Evolutionary conservation across 305 asterid genomes (phyloP).

Genomic region (Rubia tinctorum): DNA sequence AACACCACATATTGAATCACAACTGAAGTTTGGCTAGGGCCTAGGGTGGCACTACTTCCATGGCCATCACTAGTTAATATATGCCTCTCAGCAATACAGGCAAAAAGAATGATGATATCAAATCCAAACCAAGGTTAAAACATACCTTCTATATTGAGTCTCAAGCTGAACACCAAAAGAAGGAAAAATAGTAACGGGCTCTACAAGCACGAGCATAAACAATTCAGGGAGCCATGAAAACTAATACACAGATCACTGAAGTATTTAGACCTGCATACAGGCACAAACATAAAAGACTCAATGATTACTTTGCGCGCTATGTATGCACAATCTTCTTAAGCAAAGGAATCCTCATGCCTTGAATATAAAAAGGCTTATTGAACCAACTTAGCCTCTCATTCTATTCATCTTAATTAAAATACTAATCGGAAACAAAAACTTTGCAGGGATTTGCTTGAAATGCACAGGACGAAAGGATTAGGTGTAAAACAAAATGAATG

Average conservation of each 20-base stretch:
- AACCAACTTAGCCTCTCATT: no score
- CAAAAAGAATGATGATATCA: background rate
- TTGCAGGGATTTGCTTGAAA: no score
- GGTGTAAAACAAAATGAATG: background rate
- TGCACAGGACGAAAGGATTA: no score
- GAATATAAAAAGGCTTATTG: no score
- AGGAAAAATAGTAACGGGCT: slow-evolving; percentile 71
- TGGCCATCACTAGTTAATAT: background rate
- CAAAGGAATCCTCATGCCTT: no score
- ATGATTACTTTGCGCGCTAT: no score
- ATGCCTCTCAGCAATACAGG: background rate
- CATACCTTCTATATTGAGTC: slow-evolving; percentile 70
- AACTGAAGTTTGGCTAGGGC: background rate
- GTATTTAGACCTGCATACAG: background rate
- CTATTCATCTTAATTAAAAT: no score
- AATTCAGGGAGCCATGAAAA: background rate
- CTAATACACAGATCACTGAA: background rate
- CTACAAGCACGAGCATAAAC: slow-evolving; percentile 38
- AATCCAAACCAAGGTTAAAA: background rate
- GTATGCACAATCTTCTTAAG: no score
- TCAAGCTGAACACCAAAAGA: slow-evolving; percentile 91
- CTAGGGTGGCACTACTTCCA: background rate
- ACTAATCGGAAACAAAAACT: no score
- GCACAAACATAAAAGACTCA: no score
- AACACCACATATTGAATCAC: slow-evolving; percentile 14